A percentile compares a stretch with the other conserved stretches of the same genome.
These are phyloP conservation scores for Hygrophorus pudorinus DNA, from an alignment of 768 basidiomycete species.

Conservation along the genomic window DNA sequence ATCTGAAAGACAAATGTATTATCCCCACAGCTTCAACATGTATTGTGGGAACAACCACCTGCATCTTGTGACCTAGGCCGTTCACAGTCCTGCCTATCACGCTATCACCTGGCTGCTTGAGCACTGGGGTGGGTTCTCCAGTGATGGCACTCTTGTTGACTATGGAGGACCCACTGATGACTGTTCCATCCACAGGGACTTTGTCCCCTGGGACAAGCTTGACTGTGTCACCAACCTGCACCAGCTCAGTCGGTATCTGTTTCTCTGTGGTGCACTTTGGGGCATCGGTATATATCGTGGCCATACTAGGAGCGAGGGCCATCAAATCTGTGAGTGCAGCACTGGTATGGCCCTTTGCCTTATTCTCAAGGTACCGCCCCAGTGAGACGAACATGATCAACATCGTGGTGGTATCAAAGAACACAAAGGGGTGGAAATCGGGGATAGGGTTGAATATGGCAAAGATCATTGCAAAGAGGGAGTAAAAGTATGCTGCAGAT, in stretches of 20 bases:
- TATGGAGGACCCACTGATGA: constrained; percentile 75
- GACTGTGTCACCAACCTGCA: constrained; percentile 88
- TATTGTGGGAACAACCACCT: not conserved
- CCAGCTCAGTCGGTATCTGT: constrained; percentile 86
- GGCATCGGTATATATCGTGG: constrained; percentile 91
- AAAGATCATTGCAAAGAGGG: constrained; percentile 55
- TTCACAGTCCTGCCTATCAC: constrained; percentile 98
- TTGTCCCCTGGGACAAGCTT: constrained; percentile 96
- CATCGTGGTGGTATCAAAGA: constrained; percentile 99
- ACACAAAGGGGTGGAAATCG: constrained; percentile 72
- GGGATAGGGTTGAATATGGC: constrained; percentile 57
- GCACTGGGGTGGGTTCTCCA: constrained; percentile 83
- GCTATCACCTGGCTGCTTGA: constrained; percentile 72
- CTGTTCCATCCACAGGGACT: constrained; percentile 90
- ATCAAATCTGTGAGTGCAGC: constrained; percentile 95
- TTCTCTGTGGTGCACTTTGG: constrained; percentile 74
- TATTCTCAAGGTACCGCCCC: constrained; percentile 92
- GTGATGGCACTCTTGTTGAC: constrained; percentile 96
- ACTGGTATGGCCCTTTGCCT: constrained; percentile 94
- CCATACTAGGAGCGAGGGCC: constrained; percentile 91
- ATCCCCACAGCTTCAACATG: not conserved
- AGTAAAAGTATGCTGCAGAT: constrained; percentile 89
- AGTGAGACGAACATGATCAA: constrained; percentile 94
- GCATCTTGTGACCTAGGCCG: constrained; percentile 61
- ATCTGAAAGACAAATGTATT: not conserved